phyloP scores from a whole-genome alignment of 495 filamentous ascomycete species.

The Penicillium coffeae region DNA sequence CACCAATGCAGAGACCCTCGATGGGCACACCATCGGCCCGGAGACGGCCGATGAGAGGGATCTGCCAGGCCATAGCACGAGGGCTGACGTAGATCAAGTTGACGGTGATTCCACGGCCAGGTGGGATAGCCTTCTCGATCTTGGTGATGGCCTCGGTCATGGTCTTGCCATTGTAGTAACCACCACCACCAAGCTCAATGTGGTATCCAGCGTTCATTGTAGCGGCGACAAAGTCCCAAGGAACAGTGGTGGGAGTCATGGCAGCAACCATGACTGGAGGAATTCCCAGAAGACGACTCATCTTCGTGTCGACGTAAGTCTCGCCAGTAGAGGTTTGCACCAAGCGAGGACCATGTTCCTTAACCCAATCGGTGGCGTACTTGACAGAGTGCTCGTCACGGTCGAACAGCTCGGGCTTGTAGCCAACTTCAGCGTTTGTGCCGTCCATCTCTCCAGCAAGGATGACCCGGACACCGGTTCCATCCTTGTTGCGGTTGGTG shows the following conservation, averaged over 20 bases:
- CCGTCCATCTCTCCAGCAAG: slow-evolving; percentile 88
- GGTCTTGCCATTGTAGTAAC: slow-evolving; percentile 86
- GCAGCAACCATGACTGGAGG: slow-evolving; percentile 91
- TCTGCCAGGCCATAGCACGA: slow-evolving; percentile 95
- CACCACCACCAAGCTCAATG: slow-evolving; percentile 84
- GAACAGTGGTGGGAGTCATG: slow-evolving; percentile 92
- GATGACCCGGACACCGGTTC: slow-evolving; percentile 92
- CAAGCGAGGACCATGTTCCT: slow-evolving; percentile 85
- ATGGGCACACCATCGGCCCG: slow-evolving; percentile 87
- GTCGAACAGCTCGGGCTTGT: slow-evolving; percentile 96
- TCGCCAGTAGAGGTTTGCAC: slow-evolving; percentile 81
- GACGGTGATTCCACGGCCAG: slow-evolving; percentile 87
- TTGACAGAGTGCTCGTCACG: slow-evolving; percentile 91
- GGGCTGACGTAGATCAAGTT: slow-evolving; percentile 98
- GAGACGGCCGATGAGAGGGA: slow-evolving; percentile 80
- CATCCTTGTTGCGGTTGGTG: slow-evolving; percentile 97
- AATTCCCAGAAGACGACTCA: slow-evolving; percentile 86
- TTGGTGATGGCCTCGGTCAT: slow-evolving; percentile 87
- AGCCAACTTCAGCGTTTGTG: slow-evolving; percentile 84
- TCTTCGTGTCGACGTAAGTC: slow-evolving; percentile 95
- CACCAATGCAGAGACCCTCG: slow-evolving; percentile 68
- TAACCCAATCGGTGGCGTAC: slow-evolving; percentile 97
- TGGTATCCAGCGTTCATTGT: slow-evolving; percentile 95
- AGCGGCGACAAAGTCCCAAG: slow-evolving; percentile 94
- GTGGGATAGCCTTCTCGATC: slow-evolving; percentile 82